These are phyloP conservation scores for Hypoxylon sp. DNA, from an alignment of 2,329 filamentous ascomycete genomes.

Conservation along the genomic window DNA sequence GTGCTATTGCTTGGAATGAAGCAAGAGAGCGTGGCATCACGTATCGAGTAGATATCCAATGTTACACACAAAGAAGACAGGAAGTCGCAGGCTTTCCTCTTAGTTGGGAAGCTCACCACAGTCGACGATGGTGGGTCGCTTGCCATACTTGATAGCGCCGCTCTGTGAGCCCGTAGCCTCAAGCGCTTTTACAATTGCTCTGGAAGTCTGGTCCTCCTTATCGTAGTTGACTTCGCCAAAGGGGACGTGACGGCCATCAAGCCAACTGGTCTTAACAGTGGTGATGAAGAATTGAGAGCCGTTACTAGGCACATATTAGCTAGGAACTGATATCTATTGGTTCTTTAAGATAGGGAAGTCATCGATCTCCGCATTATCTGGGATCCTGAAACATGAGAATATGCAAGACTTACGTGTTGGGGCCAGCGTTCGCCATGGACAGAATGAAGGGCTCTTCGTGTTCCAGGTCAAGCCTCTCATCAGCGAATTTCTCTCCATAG, in stretches of 20 bases:
- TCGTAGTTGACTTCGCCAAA: conserved; percentile 74
- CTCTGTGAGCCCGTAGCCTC: conserved; percentile 71
- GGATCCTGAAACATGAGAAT: background rate
- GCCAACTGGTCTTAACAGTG: conserved; percentile 89
- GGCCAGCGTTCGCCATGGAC: conserved; percentile 96
- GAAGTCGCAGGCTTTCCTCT: conserved; percentile 27
- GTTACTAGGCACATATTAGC: conserved; percentile 74
- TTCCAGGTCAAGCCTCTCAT: conserved; percentile 89
- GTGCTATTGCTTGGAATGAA: conserved; percentile 26
- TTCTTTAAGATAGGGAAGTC: background rate
- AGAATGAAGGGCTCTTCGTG: conserved; percentile 84
- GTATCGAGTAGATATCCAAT: conserved; percentile 40
- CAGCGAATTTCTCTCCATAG: conserved; percentile 93
- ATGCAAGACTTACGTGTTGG: conserved; percentile 80
- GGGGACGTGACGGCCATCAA: conserved; percentile 87
- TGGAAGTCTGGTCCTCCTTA: conserved; percentile 54
- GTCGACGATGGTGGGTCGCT: conserved; percentile 71
- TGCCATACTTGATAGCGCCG: conserved; percentile 69
- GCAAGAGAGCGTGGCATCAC: conserved; percentile 30
- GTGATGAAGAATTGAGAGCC: conserved; percentile 99
- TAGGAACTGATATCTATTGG: background rate
- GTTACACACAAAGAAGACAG: conserved; percentile 42
- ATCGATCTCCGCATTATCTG: conserved; percentile 7
- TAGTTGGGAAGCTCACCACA: conserved; percentile 63
- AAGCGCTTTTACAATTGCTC: conserved; percentile 71